Evolutionary conservation across 345 rosid species (phyloP), one percentile per base, ranked within the genome.

Genomic region (Bretschneidera sinensis): DNA sequence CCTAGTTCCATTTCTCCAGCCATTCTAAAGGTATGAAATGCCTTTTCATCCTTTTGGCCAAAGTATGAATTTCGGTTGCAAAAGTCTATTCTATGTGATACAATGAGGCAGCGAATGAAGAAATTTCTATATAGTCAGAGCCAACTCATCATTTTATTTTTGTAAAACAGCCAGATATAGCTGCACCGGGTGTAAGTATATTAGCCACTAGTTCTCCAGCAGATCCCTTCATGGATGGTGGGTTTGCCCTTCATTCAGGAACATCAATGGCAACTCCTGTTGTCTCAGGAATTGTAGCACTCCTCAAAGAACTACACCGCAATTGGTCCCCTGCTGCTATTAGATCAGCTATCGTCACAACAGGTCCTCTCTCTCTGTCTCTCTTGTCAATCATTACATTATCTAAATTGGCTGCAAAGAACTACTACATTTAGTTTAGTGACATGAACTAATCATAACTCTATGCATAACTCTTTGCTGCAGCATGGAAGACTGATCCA

Each of bases 1-100:
- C 90, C 89, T 20, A 85, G 75, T 45, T 80, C 88, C 5, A 51
- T 85, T 16, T 72, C 84, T 51, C 80, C 80, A 51, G 59, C 59
- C 25, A 70, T 79, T 31, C 64, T 73, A 0, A 79, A 76, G 78
- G 83, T 79, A 69, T 20, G 21, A 22, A 21, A 2, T 3, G 5
- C 6, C 18, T 17, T 43, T 21, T 6, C n/a, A 14, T 51, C n/a
- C 15, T 51, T 21, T 51, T 60, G 66, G 70, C 70, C 73, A 10
- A 69, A 64, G 60, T 62, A 61, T 55, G 51, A 64, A 73, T 49
- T n/a, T 25, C 51, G n/a, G n/a, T n/a, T n/a, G n/a, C n/a, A n/a
- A n/a, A n/a, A n/a, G n/a, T n/a, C n/a, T 18, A 20, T 7, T 39
- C 15, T 14, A 39, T 4, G 45, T 5, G 45, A 11, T 5, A 5